Evolutionary conservation across 2,329 filamentous ascomycete genomes (phyloP).

Genomic region (Penicillium sp.): DNA sequence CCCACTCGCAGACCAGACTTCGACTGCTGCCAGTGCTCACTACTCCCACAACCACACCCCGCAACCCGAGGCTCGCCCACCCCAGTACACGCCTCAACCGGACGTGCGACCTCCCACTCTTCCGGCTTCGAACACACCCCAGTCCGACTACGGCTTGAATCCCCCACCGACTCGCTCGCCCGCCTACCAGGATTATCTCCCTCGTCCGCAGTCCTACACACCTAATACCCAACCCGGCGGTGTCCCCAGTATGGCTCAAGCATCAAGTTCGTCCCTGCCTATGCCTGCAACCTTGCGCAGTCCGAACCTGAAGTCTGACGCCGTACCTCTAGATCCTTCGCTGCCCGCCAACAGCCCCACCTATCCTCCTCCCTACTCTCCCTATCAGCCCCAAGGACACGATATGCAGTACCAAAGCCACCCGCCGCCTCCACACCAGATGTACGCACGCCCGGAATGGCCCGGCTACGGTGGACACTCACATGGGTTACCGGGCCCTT

Average conservation of each 20-base stretch:
- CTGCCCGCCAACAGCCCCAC: constrained; percentile 91
- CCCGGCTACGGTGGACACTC: constrained; percentile 47
- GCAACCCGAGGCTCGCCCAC: constrained; percentile 39
- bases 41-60: constrained; percentile 43
- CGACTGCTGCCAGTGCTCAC: constrained; percentile 64
- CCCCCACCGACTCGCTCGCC: constrained; percentile 69
- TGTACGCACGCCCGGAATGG: constrained; percentile 50
- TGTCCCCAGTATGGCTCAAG: constrained; percentile 94
- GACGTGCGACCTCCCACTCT: constrained; percentile 74
- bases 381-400: constrained; percentile 77
- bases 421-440: constrained; percentile 47
- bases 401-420: constrained; percentile 73
- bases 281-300: constrained; percentile 72
- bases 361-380: constrained; percentile 83
- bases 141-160: constrained; percentile 83
- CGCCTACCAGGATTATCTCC: constrained; percentile 83
- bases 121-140: constrained; percentile 76
- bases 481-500: constrained; percentile 50
- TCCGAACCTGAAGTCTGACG: constrained; percentile 89
- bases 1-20: constrained; percentile 77
- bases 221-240: constrained; percentile 69
- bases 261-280: constrained; percentile 88
- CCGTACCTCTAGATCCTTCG: constrained; percentile 98
- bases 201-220: constrained; percentile 72
- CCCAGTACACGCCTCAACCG: constrained; percentile 77